Conservation (phyloP, 163 green algal genomes). For the Volvox carteri region DNA sequence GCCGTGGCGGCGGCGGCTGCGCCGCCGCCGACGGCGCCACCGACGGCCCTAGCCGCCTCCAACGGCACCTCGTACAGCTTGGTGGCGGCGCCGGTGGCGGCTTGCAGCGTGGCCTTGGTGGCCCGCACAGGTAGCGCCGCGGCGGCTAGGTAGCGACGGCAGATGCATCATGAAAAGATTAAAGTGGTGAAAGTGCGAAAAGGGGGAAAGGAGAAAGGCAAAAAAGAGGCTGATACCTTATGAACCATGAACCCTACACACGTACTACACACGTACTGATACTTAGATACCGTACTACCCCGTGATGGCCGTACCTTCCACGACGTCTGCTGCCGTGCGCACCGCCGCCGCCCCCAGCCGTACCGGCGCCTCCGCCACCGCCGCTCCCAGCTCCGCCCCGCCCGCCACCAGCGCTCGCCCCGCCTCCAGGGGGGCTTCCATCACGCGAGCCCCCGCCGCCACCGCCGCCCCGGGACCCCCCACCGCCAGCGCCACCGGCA, state of each 20-base stretch:
- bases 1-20: conserved; percentile 38
- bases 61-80: conserved; percentile 43
- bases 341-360: conserved; percentile 20
- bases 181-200: too few species aligned
- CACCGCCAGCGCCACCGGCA: conserved; percentile 44
- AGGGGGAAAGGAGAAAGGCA: too few species aligned
- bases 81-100: conserved; percentile 44
- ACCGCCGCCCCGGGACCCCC: conserved; percentile 44
- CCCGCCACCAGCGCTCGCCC: conserved; percentile 25
- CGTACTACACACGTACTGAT: too few species aligned
- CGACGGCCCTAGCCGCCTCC: conserved; percentile 6
- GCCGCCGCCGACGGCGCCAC: not conserved
- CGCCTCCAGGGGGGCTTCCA: conserved; percentile 49
- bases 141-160: too few species aligned
- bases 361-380: conserved; percentile 6
- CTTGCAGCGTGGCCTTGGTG: conserved; percentile 16
- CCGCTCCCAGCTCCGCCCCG: conserved; percentile 38
- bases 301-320: conserved; percentile 37
- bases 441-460: conserved; percentile 27
- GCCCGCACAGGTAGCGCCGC: not conserved
- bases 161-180: too few species aligned
- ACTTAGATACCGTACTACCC: too few species aligned
- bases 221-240: too few species aligned
- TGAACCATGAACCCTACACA: too few species aligned
- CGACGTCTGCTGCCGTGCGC: conserved; percentile 28